Conservation (phyloP, 2,329 filamentous ascomycete species). For the Colletotrichum sp. region DNA sequence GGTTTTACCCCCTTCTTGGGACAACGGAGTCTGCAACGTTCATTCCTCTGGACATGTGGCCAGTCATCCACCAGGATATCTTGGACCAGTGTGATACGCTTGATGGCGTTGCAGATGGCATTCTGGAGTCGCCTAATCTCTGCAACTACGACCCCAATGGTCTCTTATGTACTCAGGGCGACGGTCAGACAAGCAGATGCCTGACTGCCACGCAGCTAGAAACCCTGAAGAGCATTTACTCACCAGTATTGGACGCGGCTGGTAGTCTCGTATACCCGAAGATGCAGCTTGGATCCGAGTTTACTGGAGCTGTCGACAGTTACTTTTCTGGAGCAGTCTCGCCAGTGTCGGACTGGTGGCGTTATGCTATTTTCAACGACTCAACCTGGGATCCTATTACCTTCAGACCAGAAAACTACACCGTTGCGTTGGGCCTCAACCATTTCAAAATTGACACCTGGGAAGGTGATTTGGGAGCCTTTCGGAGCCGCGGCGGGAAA, state of each 20-base stretch:
- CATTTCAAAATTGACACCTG: conserved; percentile 45
- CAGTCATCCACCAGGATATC: conserved; percentile 19
- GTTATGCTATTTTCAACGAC: conserved; percentile 45
- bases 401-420: conserved; percentile 36
- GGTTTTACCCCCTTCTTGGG: conserved; percentile 41
- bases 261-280: conserved; percentile 44
- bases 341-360: conserved; percentile 37
- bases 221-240: conserved; percentile 36
- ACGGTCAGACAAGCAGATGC: not conserved
- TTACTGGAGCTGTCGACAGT: conserved; percentile 42
- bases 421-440: conserved; percentile 31
- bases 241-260: conserved; percentile 30
- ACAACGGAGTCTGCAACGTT: conserved; percentile 39
- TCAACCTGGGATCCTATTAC: conserved; percentile 40
- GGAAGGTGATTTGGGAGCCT: conserved; percentile 41
- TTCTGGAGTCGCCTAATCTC: conserved; percentile 19
- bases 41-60: conserved; percentile 34
- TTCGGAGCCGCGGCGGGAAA: conserved; percentile 45
- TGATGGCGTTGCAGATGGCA: conserved; percentile 27
- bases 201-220: conserved; percentile 36
- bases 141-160: conserved; percentile 42
- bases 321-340: conserved; percentile 36
- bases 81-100: conserved; percentile 32
- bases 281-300: conserved; percentile 52
- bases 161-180: conserved; percentile 38